These are phyloP conservation scores for Cornus controversa DNA, from an alignment of 148 eudicot genomes.

Conservation along the genomic window DNA sequence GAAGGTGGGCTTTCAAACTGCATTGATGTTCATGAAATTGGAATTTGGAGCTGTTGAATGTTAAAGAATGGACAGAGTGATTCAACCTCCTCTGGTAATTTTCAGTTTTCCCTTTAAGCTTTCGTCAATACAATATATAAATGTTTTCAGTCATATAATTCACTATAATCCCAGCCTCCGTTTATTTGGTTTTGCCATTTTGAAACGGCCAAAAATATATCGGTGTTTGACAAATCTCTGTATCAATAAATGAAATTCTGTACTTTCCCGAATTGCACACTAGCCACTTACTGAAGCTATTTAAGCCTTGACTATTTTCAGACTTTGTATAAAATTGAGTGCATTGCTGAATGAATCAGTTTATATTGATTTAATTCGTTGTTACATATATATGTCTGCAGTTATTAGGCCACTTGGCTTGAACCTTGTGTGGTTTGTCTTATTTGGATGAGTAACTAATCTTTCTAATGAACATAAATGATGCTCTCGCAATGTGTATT, in stretches of 20 bases:
- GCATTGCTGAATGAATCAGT: background rate
- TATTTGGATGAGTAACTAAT: too few relatives aligned
- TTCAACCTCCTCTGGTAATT: conserved; percentile 80
- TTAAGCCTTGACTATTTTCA: background rate
- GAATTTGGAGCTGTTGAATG: conserved; percentile 5
- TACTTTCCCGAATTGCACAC: background rate
- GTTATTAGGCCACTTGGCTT: background rate
- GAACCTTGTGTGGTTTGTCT: too few relatives aligned
- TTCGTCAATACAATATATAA: background rate
- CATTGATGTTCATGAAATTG: conserved; percentile 21
- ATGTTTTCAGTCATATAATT: background rate
- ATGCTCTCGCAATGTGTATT: too few relatives aligned
- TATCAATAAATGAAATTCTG: background rate
- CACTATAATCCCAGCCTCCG: background rate
- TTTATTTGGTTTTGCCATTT: background rate
- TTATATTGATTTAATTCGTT: background rate
- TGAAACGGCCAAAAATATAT: background rate
- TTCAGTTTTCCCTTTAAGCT: background rate
- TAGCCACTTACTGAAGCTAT: background rate
- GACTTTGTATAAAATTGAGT: background rate
- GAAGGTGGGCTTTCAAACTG: conserved; percentile 26
- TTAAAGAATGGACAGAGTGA: conserved; percentile 55
- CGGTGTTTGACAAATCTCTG: background rate
- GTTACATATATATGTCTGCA: background rate
- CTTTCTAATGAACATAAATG: too few relatives aligned